Evolutionary conservation across 1,139 yeast species (phyloP), one percentile per base, ranked within the genome.

Genomic region (Blastobotrys arbuscula): DNA sequence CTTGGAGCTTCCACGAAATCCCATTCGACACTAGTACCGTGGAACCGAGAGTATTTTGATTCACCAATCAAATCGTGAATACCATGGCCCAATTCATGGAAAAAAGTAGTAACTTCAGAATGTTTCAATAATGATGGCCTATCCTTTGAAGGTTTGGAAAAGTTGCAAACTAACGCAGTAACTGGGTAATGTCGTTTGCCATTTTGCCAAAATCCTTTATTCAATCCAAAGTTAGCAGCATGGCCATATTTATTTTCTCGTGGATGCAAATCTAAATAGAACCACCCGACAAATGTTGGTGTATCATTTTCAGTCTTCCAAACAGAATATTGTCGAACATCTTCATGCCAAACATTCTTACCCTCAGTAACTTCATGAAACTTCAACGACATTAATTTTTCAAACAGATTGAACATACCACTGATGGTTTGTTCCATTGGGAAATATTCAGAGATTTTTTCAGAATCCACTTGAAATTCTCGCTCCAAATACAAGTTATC

Each of bases 1-100:
- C 95, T 85, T 23, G 95, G 95, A 39, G 92, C 87, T 66, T 87
- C 95, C 44, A 86, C 95, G 67, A 86, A 87, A 68, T 87, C 96
- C 74, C 92, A 75, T 42, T 84, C 81, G 23, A 84, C 90, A 40
- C 77, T 71, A 24, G 89, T 82, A 19, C 95, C 95, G 60, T 82
- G 84, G 68, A 85, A 85, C 53, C 82, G 73, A 1, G 84, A 74
- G 57, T 77, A 81, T 51, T 70, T 72, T 42, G 90, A 82, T 52
- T 75, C 72, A 8, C 90, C 84, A 51, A 86, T 75, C 39, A 86
- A 70, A 55, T 80, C 85, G 66, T 87, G 96, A 50, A 87, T 82
- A 49, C 95, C 96, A 62, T 87, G 96, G 26, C 96, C 96, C 58
- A 86, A 74, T 67, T 87, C 96, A 62, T 87, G 96, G 81, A 87